Percentiles rank a stretch among this genome's conserved stretches.
Evolutionary conservation across 352 stramenopile genomes (phyloP).

Genomic region (Globisporangium yorkense): DNA sequence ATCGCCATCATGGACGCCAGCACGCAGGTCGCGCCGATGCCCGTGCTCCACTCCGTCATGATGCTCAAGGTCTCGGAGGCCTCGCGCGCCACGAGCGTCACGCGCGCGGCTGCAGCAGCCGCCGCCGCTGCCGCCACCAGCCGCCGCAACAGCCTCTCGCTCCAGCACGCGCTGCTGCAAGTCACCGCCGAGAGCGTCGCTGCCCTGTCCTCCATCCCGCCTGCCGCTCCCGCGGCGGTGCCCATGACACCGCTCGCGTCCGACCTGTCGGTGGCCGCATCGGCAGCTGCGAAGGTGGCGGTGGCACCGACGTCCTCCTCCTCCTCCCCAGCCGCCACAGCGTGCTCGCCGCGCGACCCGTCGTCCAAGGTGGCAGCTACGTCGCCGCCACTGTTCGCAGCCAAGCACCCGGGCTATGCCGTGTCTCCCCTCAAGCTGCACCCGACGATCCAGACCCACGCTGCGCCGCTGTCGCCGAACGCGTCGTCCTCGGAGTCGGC

Average conservation of each 20-base stretch:
- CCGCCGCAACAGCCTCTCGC: conserved; percentile 37
- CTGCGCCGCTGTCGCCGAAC: background rate
- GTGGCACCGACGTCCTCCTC: background rate
- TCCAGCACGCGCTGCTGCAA: conserved; percentile 30
- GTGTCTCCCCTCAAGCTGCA: conserved; percentile 5
- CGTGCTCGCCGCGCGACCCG: conserved; percentile 50
- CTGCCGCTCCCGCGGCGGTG: conserved; percentile 3
- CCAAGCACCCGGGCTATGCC: conserved; percentile 5
- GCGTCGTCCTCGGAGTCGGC: conserved; percentile 11
- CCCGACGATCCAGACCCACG: conserved; percentile 16
- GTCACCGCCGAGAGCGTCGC: conserved; percentile 14
- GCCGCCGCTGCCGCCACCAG: conserved; percentile 19
- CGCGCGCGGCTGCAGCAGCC: conserved; percentile 8
- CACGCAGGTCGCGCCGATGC: conserved; percentile 18
- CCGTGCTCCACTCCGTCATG: conserved; percentile 16
- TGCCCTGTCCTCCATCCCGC: conserved; percentile 3
- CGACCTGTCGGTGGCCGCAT: conserved; percentile 6
- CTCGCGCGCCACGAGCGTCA: conserved; percentile 15
- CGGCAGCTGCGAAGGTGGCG: background rate
- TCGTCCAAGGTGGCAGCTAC: conserved; percentile 29
- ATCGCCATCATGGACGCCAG: conserved; percentile 29
- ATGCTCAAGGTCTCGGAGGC: conserved; percentile 16
- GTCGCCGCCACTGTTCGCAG: conserved; percentile 6
- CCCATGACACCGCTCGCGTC: conserved; percentile 42
- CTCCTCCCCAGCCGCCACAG: conserved; percentile 12